These are phyloP conservation scores for Rhizopogon rudus DNA, from an alignment of 768 basidiomycete species.

Conservation along the genomic window DNA sequence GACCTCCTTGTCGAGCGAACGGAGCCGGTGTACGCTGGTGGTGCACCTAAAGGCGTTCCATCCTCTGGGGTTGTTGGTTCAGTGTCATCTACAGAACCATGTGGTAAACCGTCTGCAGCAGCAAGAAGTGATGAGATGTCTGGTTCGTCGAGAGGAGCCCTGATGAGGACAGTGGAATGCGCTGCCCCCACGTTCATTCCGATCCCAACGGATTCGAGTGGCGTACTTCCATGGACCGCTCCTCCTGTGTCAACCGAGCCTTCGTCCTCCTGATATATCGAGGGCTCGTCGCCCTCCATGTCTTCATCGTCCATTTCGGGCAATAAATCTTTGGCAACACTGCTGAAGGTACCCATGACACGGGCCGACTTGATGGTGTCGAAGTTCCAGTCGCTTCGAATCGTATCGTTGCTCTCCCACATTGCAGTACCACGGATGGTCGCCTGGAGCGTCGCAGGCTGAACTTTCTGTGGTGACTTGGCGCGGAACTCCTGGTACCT, in stretches of 20 bases:
- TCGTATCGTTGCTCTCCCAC: slow-evolving; percentile 72
- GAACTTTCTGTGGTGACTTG: slow-evolving; percentile 52
- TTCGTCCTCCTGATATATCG: slow-evolving; percentile 38
- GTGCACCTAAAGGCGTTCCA: slow-evolving; percentile 46
- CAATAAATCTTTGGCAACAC: slow-evolving; percentile 65
- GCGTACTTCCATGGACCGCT: slow-evolving; percentile 64
- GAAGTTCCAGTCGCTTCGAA: slow-evolving; percentile 95
- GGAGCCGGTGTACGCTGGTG: slow-evolving; percentile 72
- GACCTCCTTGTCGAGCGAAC: slow-evolving; percentile 60
- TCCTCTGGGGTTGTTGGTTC: slow-evolving; percentile 30
- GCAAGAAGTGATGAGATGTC: slow-evolving; percentile 37
- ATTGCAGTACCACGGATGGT: slow-evolving; percentile 52
- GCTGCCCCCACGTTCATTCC: slow-evolving; percentile 50
- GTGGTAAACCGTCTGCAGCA: slow-evolving; percentile 30
- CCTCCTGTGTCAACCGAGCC: slow-evolving; percentile 57
- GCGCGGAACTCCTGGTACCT: slow-evolving; percentile 75
- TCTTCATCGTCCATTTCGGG: slow-evolving; percentile 58
- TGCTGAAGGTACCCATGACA: slow-evolving; percentile 75
- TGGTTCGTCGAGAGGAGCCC: slow-evolving; percentile 34
- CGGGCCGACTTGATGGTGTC: slow-evolving; percentile 73
- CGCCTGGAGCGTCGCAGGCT: slow-evolving; percentile 46
- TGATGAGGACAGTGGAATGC: slow-evolving; percentile 74
- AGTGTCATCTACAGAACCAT: slow-evolving; percentile 37
- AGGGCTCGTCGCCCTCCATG: slow-evolving; percentile 32
- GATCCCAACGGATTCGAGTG: slow-evolving; percentile 32